Evolutionary conservation across 2,329 filamentous ascomycete species (phyloP).

Genomic region (Fusarium nematophilum): DNA sequence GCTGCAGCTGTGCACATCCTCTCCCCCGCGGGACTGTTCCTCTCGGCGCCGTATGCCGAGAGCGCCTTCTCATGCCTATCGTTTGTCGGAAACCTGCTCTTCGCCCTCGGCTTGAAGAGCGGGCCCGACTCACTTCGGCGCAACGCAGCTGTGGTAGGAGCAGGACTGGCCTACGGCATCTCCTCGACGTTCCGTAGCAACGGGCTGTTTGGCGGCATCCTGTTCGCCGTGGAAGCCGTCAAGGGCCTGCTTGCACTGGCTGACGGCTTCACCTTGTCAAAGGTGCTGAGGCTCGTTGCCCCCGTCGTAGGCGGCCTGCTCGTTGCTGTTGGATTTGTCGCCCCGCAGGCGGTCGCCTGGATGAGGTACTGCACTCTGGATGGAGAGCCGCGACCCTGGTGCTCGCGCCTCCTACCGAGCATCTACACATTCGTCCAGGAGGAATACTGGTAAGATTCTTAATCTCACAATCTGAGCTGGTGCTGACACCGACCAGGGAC

Average conservation of each 20-base stretch:
- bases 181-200: constrained; percentile 85
- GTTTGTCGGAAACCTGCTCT: constrained; percentile 78
- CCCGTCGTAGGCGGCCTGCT: constrained; percentile 74
- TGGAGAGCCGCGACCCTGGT: constrained; percentile 75
- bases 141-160: constrained; percentile 66
- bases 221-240: constrained; percentile 74
- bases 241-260: constrained; percentile 47
- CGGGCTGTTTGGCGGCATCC: constrained; percentile 82
- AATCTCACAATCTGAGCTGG: constrained; percentile 11
- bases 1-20: constrained; percentile 82
- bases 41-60: constrained; percentile 89
- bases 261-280: constrained; percentile 45
- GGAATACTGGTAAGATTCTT: constrained; percentile 80
- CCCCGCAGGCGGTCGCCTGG: constrained; percentile 83
- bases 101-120: constrained; percentile 61
- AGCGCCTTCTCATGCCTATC: constrained; percentile 81
- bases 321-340: constrained; percentile 73
- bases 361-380: constrained; percentile 69
- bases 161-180: constrained; percentile 77
- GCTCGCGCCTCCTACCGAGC: constrained; percentile 76
- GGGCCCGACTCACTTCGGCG: constrained; percentile 44
- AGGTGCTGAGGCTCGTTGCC: constrained; percentile 64
- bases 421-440: constrained; percentile 92
- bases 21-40: constrained; percentile 88
- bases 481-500: constrained; percentile 69